Evolutionary conservation across 2,329 filamentous ascomycete species (phyloP), one percentile per base, ranked within the genome.

Genomic region (Boeremia exigua): DNA sequence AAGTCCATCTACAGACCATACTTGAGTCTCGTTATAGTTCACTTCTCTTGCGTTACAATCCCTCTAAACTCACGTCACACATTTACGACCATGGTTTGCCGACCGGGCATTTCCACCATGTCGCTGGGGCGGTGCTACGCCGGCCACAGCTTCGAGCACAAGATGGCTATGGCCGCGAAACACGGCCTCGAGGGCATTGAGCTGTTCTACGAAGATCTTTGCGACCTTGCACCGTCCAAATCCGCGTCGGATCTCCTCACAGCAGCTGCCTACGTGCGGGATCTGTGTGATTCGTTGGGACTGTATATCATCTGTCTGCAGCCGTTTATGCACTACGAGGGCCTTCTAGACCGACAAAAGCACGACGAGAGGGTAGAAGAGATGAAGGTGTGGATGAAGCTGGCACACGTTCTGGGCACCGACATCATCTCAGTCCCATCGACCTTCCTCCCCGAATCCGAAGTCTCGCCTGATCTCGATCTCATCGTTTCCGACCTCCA

Each of bases 321-420:
- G 68, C 91, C 91, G 0, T 93, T 94, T 71, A 84, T 85, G 78
- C 85, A 91, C 75, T 92, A 89, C 75, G 91, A 93, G 62, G 91
- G 90, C 1, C 80, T 92, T 0, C 57, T 86, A 6, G 86, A 92
- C 73, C 80, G 88, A 9, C 64, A 74, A 14, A 79, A 83, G 55
- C 88, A 90, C 66, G 74, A 75, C 1, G 74, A 79, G 25, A 80
- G 86, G 4, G 75, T 92, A 28, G 78, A 84, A 15, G 84, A 91
- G 62, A 81, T 94, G 19, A 77, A 82, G 10, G 78, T 88, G 19
- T 94, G 90, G 90, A 87, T 93, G 61, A 70, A 82, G 36, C 78
- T 95, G 10, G 86, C 85, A 5, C 79, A 82, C 15, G 81, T 82
- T 10, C 78, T 94, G 0, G 78, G 80, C 7, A 93, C 90, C 1